A percentile compares a stretch with the other conserved stretches of the same genome.
Evolutionary conservation across 176 grass and related monocot genomes (phyloP).

Genomic region (Cenchrus fungigraminus): DNA sequence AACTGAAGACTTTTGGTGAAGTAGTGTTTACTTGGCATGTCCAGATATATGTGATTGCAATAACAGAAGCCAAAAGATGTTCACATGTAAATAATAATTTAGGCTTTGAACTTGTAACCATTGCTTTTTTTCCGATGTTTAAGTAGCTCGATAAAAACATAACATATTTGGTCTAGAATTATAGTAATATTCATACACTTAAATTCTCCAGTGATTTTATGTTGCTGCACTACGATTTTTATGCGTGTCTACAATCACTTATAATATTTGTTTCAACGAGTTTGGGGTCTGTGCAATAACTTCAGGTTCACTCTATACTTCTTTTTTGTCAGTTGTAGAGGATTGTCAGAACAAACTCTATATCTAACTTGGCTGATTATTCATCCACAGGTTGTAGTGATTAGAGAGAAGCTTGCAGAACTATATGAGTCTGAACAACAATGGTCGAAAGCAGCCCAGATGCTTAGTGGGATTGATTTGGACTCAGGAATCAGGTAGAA

Average conservation of each 20-base stretch:
- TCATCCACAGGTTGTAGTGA: conserved; percentile 72
- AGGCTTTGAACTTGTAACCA: background rate
- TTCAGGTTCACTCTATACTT: too few species aligned
- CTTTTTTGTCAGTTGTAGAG: background rate
- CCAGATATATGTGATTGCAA: background rate
- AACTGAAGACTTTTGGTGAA: too few species aligned
- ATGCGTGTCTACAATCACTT: background rate
- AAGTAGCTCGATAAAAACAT: background rate
- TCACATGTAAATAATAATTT: background rate
- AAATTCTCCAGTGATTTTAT: conserved; percentile 15
- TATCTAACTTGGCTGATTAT: conserved; percentile 12
- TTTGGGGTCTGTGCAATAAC: background rate
- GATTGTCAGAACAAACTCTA: background rate
- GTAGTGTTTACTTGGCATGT: background rate
- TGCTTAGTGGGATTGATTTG: conserved; percentile 98
- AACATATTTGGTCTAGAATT: background rate
- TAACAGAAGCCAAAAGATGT: background rate
- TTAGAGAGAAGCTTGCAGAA: conserved; percentile 98
- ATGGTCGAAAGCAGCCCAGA: conserved; percentile 96
- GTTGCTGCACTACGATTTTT: background rate
- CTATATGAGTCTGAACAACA: conserved; percentile 95
- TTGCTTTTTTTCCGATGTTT: background rate
- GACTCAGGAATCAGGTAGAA: conserved; percentile 96
- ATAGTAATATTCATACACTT: background rate
- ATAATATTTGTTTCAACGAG: background rate